These are phyloP conservation scores for Dactylellina cionopaga DNA, from an alignment of 2,329 filamentous ascomycete genomes.

Conservation along the genomic window DNA sequence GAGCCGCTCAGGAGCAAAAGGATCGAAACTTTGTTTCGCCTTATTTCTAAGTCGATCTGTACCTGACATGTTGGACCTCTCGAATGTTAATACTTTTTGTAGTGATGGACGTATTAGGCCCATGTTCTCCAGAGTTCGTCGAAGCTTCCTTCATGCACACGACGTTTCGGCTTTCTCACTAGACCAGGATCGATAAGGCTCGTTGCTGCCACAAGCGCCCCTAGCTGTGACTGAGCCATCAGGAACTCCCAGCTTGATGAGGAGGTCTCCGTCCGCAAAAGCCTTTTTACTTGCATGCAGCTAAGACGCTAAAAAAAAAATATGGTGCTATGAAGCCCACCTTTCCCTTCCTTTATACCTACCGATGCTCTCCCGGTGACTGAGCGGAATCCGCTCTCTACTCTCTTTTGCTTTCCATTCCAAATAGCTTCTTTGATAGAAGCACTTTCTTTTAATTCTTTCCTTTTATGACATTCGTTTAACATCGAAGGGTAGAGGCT, in stretches of 20 bases:
- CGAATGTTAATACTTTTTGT: slow-evolving; percentile 1
- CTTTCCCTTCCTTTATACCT: slow-evolving; percentile 11
- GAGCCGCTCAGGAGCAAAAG: slow-evolving; percentile 41
- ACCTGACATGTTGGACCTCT: slow-evolving; percentile 10
- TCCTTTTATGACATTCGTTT: slow-evolving; percentile 49
- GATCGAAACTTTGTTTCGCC: slow-evolving; percentile 47
- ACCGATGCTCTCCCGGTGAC: slow-evolving; percentile 19
- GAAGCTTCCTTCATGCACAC: slow-evolving; percentile 25
- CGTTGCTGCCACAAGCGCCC: not conserved
- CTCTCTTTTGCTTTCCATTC: slow-evolving; percentile 33
- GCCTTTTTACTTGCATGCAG: not conserved
- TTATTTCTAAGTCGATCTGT: slow-evolving; percentile 6
- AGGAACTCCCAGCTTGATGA: slow-evolving; percentile 6
- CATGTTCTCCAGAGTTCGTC: slow-evolving; percentile 20
- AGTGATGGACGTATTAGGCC: not conserved
- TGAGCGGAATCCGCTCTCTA: slow-evolving; percentile 30
- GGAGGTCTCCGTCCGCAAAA: no score
- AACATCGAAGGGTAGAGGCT: slow-evolving; percentile 25
- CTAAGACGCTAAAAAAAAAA: slow-evolving; percentile 2
- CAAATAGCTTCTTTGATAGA: slow-evolving; percentile 44
- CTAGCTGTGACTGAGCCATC: slow-evolving; percentile 17
- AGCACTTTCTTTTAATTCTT: slow-evolving; percentile 18
- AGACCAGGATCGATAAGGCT: slow-evolving; percentile 19
- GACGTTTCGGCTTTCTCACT: slow-evolving; percentile 29
- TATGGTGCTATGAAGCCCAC: not conserved